These are phyloP conservation scores for Cucurbita ficifolia DNA, from an alignment of 306 rosid species.

Conservation along the genomic window DNA sequence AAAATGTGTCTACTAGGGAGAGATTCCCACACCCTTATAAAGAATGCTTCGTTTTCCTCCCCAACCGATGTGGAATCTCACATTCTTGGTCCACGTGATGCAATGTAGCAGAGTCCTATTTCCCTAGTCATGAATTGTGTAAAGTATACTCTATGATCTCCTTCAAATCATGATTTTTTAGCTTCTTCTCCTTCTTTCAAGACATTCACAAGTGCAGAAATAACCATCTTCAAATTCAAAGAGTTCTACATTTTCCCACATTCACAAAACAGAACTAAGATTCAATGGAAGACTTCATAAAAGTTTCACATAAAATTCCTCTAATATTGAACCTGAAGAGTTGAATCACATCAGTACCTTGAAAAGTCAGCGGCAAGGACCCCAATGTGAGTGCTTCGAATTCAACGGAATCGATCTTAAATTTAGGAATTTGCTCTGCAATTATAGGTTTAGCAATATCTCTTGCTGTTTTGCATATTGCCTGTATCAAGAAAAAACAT, in stretches of 20 bases:
- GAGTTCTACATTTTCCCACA: neutral
- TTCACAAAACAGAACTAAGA: neutral
- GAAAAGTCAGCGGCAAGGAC: conserved; percentile 77
- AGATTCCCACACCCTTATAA: no score
- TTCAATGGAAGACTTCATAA: neutral
- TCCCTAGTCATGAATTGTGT: neutral
- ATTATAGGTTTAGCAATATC: conserved; percentile 68
- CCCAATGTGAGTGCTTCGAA: conserved; percentile 71
- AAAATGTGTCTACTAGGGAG: no score
- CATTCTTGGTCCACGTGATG: neutral
- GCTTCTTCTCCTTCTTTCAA: neutral
- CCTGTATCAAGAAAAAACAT: conserved; percentile 20
- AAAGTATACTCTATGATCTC: no score
- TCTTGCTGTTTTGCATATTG: conserved; percentile 66
- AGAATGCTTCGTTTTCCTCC: no score
- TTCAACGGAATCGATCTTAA: conserved; percentile 63
- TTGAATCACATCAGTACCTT: conserved; percentile 32
- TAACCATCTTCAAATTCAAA: neutral
- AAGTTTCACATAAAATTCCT: neutral
- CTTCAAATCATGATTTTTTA: no score
- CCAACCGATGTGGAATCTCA: neutral
- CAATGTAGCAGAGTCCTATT: neutral
- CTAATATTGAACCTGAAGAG: conserved; percentile 3
- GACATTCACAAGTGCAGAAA: neutral
- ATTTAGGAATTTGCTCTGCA: conserved; percentile 68